Evolutionary conservation across 2,329 filamentous ascomycete genomes (phyloP).

Genomic region (Aspergillus latus): DNA sequence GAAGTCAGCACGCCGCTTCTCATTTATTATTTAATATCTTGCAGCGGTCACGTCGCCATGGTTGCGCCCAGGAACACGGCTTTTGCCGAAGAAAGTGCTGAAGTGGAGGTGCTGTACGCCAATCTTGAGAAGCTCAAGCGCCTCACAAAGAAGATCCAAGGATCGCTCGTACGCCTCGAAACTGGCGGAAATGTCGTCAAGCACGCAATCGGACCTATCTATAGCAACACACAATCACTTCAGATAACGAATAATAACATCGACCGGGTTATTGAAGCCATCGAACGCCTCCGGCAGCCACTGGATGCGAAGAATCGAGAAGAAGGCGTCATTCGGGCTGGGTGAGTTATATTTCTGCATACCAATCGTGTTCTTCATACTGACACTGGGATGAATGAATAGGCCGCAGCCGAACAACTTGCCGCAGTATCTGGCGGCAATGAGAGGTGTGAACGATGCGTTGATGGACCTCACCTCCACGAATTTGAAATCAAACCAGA

Average conservation of each 20-base stretch:
- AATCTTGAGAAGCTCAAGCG: constrained; percentile 88
- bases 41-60: constrained; percentile 39
- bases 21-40: neutral
- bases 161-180: constrained; percentile 79
- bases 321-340: constrained; percentile 83
- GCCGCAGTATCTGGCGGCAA: constrained; percentile 79
- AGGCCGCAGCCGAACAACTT: constrained; percentile 80
- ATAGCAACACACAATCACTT: constrained; percentile 84
- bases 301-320: constrained; percentile 88
- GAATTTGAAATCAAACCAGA: constrained; percentile 89
- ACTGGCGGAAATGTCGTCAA: constrained; percentile 86
- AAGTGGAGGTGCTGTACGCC: constrained; percentile 65
- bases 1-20: too few relatives aligned
- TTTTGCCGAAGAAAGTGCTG: constrained; percentile 65
- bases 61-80: constrained; percentile 57
- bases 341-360: constrained; percentile 45
- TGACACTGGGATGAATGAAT: constrained; percentile 1
- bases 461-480: constrained; percentile 79
- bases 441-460: constrained; percentile 86
- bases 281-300: constrained; percentile 85
- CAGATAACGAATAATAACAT: constrained; percentile 89
- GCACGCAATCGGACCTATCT: constrained; percentile 88
- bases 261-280: constrained; percentile 79
- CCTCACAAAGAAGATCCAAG: constrained; percentile 93
- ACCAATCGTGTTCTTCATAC: neutral